Percentiles rank a stretch among this genome's conserved stretches.
Evolutionary conservation across 2,329 filamentous ascomycete species (phyloP).

Genomic region (Neopestalotiopsis sp.): DNA sequence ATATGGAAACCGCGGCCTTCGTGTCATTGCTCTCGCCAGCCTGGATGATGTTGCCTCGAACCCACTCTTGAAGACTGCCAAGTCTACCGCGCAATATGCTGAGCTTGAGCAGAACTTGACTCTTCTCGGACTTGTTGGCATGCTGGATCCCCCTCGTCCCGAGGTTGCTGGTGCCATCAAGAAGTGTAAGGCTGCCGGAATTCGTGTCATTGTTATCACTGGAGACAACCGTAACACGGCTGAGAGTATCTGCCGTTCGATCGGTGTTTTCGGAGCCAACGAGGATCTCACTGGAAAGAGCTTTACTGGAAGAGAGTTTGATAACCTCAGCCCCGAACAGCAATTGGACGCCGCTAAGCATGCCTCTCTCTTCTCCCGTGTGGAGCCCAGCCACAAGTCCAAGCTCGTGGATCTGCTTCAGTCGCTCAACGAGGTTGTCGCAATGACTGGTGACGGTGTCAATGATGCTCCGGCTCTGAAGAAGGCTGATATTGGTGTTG

Average conservation of each 20-base stretch:
- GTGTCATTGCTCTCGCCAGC: conserved; percentile 91
- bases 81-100: conserved; percentile 82
- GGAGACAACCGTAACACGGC: conserved; percentile 98
- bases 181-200: conserved; percentile 91
- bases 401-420: conserved; percentile 96
- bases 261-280: conserved; percentile 83
- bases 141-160: conserved; percentile 94
- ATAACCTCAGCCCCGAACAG: conserved; percentile 77
- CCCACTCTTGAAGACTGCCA: conserved; percentile 74
- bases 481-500: conserved; percentile 98
- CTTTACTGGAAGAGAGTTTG: conserved; percentile 94
- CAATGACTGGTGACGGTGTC: conserved; percentile 98
- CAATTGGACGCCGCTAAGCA: conserved; percentile 83
- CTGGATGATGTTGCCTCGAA: conserved; percentile 76
- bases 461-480: conserved; percentile 98
- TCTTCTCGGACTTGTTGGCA: conserved; percentile 88
- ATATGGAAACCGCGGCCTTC: conserved; percentile 90
- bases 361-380: conserved; percentile 92
- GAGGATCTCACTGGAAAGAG: conserved; percentile 92
- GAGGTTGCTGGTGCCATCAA: conserved; percentile 86
- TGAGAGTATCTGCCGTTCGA: conserved; percentile 96
- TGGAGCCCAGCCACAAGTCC: conserved; percentile 96
- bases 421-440: conserved; percentile 89
- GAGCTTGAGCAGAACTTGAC: conserved; percentile 94
- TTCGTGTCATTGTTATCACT: conserved; percentile 96